Base-by-base conservation (phyloP, 2,329 filamentous ascomycete species). In the Coniochaeta pulveracea region DNA sequence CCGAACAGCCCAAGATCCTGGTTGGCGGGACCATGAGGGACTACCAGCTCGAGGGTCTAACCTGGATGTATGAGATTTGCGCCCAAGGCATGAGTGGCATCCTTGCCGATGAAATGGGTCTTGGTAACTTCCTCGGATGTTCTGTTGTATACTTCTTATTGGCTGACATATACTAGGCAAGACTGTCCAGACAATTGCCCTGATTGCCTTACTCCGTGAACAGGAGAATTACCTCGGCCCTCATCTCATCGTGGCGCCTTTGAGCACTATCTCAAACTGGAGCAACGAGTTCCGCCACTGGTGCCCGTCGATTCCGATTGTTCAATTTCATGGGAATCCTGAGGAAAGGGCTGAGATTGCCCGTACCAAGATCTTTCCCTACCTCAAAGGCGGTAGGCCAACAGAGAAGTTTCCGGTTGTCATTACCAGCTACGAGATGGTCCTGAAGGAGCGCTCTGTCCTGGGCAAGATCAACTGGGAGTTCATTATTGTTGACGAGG, bases 401-500 rank as follows among this genome's bases (percentile, higher is more conserved):
- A 72, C 60, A 0, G 60, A 69, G 2, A 71, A 80, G 28, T 98
- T 96, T 40, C 91, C 91, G 0, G 80, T 98, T 1, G 82, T 96
- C 1, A 88, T 88, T 48, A 98, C 91, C 0, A 93, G 81, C 24
- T 96, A 96, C 47, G 91, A 98, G 51, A 95, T 98, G 50, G 88
- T 93, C 34, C 79, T 98, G 58, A 80, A 85, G 46, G 91, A 98
- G 50, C 76, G 84, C 23, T 80, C 85, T 34, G 79, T 79, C 22
- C 61, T 98, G 5, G 76, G 77, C 0, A 80, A 81, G 37, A 89
- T 93, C 36, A 80, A 86, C 22, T 98, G 91, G 91, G 85, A 93
- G 34, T 95, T 94, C 46, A 95, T 98, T 48, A 91, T 98, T 43
- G 93, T 98, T 40, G 89, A 98, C 45, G 91, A 98, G 58, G 91